phyloP scores from a whole-genome alignment of 1,284 basidiomycete species.

The Sutorius eximius region DNA sequence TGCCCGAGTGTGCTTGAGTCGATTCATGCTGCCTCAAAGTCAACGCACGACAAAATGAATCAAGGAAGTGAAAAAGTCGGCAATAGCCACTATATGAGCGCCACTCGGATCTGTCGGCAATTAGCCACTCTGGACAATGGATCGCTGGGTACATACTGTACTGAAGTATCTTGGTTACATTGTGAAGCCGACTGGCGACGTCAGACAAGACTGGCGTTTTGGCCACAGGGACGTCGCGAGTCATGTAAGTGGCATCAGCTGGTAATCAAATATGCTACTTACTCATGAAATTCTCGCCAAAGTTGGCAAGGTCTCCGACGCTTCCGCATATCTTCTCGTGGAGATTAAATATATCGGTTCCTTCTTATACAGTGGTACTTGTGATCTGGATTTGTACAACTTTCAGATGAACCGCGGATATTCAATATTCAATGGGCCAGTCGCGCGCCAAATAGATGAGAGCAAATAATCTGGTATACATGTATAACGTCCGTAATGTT shows the following conservation, averaged over 20 bases:
- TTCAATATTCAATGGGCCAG: too few species aligned
- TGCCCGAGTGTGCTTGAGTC: too few species aligned
- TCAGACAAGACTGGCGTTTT: neutral
- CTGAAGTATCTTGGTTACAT: neutral
- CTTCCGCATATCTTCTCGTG: too few species aligned
- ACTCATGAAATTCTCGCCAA: too few species aligned
- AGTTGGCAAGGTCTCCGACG: too few species aligned
- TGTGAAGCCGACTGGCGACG: neutral
- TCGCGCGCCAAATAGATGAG: neutral
- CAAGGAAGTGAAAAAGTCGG: neutral
- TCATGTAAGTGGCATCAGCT: neutral
- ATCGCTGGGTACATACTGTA: neutral
- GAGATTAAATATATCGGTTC: too few species aligned
- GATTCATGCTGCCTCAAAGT: neutral
- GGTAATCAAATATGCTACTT: too few species aligned
- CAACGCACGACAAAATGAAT: neutral
- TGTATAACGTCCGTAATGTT: neutral
- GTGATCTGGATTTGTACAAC: too few species aligned
- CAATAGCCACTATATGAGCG: neutral
- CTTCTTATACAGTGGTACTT: too few species aligned
- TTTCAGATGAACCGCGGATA: too few species aligned
- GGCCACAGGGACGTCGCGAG: neutral
- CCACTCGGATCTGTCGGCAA: neutral
- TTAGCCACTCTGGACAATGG: neutral
- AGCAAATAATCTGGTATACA: conserved; percentile 8